Evolutionary conservation across 371 early-diverging fungal species (phyloP).

Genomic region (Synchytrium microbalum): DNA sequence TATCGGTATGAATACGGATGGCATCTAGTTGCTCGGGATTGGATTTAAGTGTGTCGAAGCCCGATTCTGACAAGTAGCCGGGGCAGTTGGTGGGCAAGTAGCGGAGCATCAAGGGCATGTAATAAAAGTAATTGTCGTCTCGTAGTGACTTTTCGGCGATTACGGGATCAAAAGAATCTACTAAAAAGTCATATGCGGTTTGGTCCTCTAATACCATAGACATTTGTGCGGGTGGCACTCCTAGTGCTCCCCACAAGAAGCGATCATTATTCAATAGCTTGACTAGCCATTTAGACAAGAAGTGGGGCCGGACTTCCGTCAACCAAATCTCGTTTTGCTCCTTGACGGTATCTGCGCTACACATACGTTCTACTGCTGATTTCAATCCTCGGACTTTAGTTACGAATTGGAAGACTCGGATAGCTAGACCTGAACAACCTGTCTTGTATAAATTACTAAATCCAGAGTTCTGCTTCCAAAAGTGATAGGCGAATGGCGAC

Average conservation of each 20-base stretch:
- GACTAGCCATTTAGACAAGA: constrained; percentile 49
- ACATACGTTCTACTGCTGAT: constrained; percentile 50
- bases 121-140: constrained; percentile 76
- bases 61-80: constrained; percentile 61
- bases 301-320: constrained; percentile 52
- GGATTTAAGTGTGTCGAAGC: constrained; percentile 53
- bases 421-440: constrained; percentile 74
- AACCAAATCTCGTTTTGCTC: constrained; percentile 61
- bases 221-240: constrained; percentile 83
- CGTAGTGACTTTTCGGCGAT: constrained; percentile 50
- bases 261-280: constrained; percentile 65
- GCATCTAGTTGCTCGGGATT: constrained; percentile 45
- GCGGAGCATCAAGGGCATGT: constrained; percentile 60
- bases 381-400: constrained; percentile 51
- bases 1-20: constrained; percentile 70
- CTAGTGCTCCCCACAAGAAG: constrained; percentile 80
- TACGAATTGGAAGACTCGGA: constrained; percentile 60
- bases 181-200: constrained; percentile 66
- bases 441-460: constrained; percentile 69
- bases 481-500: constrained; percentile 66
- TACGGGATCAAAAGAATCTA: constrained; percentile 77
- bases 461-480: constrained; percentile 60
- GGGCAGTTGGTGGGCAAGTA: constrained; percentile 60
- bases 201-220: constrained; percentile 76
- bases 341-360: constrained; percentile 45